phyloP scores from a whole-genome alignment of 164 flowering plant genomes.

The Dillenia suffruticosa region DNA sequence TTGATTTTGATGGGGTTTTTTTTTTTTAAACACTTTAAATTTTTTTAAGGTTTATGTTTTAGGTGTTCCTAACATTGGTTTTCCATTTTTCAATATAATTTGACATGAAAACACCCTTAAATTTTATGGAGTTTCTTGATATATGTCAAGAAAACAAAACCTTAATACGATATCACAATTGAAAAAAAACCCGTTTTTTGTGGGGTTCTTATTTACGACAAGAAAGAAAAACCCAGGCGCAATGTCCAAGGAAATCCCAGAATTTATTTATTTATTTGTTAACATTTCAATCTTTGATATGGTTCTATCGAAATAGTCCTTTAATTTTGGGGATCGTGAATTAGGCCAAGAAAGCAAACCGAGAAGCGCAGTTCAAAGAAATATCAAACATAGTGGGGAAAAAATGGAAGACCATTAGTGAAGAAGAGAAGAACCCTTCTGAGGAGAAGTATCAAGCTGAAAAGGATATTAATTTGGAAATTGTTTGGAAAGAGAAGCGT shows the following conservation, averaged over 20 bases:
- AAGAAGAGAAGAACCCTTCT: constrained; percentile 89
- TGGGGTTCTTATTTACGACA: too few relatives aligned
- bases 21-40: background rate
- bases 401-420: constrained; percentile 92
- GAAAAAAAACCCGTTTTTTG: background rate
- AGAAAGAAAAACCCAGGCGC: too few relatives aligned
- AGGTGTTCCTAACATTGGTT: background rate
- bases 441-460: constrained; percentile 79
- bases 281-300: constrained; percentile 5
- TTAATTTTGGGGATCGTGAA: background rate
- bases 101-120: too few relatives aligned
- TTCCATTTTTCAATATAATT: too few relatives aligned
- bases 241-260: constrained; percentile 51
- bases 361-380: constrained; percentile 79
- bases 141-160: too few relatives aligned
- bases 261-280: constrained; percentile 4
- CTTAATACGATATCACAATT: background rate
- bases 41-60: background rate
- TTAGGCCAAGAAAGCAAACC: constrained; percentile 75
- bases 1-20: constrained; percentile 1
- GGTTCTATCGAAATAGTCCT: too few relatives aligned
- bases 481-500: too few relatives aligned
- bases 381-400: constrained; percentile 67
- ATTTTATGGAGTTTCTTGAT: too few relatives aligned
- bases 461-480: too few relatives aligned